Evolutionary conservation across 176 grass and related monocot species (phyloP), one percentile per base, ranked within the genome.

Genomic region (Triticum urartu): DNA sequence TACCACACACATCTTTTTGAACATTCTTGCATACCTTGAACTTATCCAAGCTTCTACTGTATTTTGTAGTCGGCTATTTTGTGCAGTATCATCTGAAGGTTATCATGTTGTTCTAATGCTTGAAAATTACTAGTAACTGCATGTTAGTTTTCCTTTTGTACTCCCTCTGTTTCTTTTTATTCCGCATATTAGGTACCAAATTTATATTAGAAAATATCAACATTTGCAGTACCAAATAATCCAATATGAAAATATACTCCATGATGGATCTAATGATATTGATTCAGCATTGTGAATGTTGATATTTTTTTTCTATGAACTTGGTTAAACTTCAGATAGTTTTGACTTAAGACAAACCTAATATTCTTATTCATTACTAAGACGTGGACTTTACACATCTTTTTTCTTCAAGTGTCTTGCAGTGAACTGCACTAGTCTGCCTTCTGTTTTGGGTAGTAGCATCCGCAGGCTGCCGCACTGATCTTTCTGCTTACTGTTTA

Each of bases 391-490:
- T 58, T 12, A 18, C 34, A 75, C 4, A 25, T 64, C 43, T 72
- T 60, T 54, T 28, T 8, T 35, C 26, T 67, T 61, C 30, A 13
- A 61, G 45, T 24, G 47, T 60, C 5, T 78, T 47, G 25, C 17
- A 67, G 38, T 50, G 48, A 82, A 62, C 78, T 82, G 13, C 50
- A 28, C 58, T 52, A 32, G 59, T 15, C 12, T 45, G 60, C 17
- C 38, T 80, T 45, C 8, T 24, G 45, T 65, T 73, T 80, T 26
- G 32, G 47, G 36, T 67, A 24, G 26, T 56, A 68, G 81, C 20
- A 71, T 91, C 48, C 43, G 76, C 72, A 36, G 62, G 26, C 74
- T 87, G 39, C 79, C 56, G 54, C 81, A 72, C 60, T 58, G 32
- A 18, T 26, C 47, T n/a, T 82, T 18, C n/a, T 83, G 56, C 82